phyloP scores from a whole-genome alignment of 2,329 filamentous ascomycete species.

The Grosmannia serpens region DNA sequence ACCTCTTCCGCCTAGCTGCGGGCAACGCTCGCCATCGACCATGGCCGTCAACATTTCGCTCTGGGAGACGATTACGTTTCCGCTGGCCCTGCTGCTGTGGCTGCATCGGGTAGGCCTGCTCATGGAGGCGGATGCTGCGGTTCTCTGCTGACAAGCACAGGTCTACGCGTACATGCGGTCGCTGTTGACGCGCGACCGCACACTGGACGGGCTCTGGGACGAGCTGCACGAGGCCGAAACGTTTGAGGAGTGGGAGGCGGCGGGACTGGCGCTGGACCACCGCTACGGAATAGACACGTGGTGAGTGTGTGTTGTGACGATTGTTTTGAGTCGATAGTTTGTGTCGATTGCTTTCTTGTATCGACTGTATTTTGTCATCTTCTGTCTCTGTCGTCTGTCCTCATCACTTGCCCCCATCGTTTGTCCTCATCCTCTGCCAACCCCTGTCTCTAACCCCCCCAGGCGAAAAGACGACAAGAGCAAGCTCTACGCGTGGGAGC shows the following conservation, averaged over 20 bases:
- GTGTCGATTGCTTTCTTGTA: no score
- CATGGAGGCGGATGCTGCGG: no score
- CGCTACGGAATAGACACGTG: conserved; percentile 67
- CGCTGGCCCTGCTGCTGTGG: conserved; percentile 9
- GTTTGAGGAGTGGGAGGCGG: conserved; percentile 79
- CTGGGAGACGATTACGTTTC: conserved; percentile 8
- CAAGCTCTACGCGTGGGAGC: conserved; percentile 73
- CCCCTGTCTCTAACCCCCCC: neutral
- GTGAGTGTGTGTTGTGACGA: neutral
- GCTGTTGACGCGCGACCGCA: conserved; percentile 4
- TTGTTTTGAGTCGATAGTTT: no score
- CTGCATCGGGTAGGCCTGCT: neutral
- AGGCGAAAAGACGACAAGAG: conserved; percentile 76
- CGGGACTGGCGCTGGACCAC: conserved; percentile 74
- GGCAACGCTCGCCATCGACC: neutral
- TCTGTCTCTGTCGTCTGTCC: no score
- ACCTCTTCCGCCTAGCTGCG: no score
- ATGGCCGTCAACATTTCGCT: conserved; percentile 10
- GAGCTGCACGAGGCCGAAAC: conserved; percentile 52
- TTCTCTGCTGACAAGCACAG: conserved; percentile 1
- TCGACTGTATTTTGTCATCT: no score
- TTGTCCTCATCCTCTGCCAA: neutral
- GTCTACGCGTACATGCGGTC: neutral
- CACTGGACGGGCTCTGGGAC: conserved; percentile 39
- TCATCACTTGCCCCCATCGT: no score